Conservation (phyloP, 2,329 filamentous ascomycete species). For the Curvularia sp. region DNA sequence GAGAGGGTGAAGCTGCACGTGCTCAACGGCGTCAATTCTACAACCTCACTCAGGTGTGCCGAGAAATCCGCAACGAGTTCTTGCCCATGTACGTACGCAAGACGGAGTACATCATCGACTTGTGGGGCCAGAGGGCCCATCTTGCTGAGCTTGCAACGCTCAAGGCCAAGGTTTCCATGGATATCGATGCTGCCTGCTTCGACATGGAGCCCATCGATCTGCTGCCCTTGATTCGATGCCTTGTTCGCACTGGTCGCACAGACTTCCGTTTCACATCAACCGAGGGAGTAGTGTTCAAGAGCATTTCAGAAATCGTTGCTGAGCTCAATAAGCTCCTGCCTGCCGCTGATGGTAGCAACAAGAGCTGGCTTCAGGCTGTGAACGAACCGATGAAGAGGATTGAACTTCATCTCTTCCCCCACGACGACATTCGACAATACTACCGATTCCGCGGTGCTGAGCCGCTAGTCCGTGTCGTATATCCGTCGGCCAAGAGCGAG, state of each 20-base stretch:
- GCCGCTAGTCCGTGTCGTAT: slow-evolving; percentile 25
- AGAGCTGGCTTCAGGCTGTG: slow-evolving; percentile 17
- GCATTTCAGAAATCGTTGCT: slow-evolving; percentile 21
- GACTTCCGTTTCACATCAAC: slow-evolving; percentile 17
- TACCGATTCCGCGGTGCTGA: slow-evolving; percentile 26
- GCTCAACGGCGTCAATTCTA: slow-evolving; percentile 12
- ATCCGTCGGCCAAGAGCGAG: slow-evolving; percentile 18
- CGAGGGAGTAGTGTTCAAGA: slow-evolving; percentile 23
- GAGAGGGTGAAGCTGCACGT: slow-evolving; percentile 6
- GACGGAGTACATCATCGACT: slow-evolving; percentile 21
- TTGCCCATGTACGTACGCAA: slow-evolving; percentile 27
- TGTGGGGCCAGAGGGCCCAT: slow-evolving; percentile 15
- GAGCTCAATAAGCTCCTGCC: slow-evolving; percentile 25
- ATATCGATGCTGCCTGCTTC: slow-evolving; percentile 28
- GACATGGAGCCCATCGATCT: slow-evolving; percentile 27
- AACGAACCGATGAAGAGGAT: slow-evolving; percentile 24
- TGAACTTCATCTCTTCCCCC: slow-evolving; percentile 22
- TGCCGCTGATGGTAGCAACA: slow-evolving; percentile 9
- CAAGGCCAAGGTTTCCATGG: slow-evolving; percentile 30
- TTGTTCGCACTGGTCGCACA: slow-evolving; percentile 13
- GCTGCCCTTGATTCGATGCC: slow-evolving; percentile 18
- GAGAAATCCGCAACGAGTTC: slow-evolving; percentile 36
- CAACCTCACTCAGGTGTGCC: slow-evolving; percentile 36
- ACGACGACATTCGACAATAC: slow-evolving; percentile 24
- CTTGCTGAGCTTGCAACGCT: slow-evolving; percentile 15